These are phyloP conservation scores for Coemansia sp. DNA, from an alignment of 371 early-diverging fungal species.

Conservation along the genomic window DNA sequence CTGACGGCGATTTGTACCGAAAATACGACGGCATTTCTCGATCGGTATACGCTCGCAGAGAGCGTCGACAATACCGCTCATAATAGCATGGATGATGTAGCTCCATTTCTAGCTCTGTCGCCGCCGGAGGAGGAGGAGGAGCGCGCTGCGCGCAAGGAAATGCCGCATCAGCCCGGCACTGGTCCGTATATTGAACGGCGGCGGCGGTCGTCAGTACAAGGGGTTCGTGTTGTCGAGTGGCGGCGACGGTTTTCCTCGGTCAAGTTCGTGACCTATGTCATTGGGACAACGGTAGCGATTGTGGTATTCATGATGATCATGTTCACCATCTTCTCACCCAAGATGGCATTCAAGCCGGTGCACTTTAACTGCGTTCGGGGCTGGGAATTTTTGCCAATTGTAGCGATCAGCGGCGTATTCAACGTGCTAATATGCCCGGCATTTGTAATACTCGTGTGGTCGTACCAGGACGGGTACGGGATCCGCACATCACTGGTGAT, in stretches of 20 bases:
- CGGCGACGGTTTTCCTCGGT: constrained; percentile 9
- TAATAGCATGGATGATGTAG: neutral
- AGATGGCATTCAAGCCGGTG: constrained; percentile 13
- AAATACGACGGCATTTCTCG: neutral
- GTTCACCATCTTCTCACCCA: constrained; percentile 13
- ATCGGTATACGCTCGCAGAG: neutral
- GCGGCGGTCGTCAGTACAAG: neutral
- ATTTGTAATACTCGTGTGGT: constrained; percentile 11
- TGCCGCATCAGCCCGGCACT: neutral
- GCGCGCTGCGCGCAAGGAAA: no score
- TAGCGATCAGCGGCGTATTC: neutral
- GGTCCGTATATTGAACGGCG: neutral
- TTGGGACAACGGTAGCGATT: neutral
- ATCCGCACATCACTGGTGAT: constrained; percentile 19
- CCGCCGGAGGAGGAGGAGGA: neutral
- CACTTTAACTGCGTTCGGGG: constrained; percentile 21
- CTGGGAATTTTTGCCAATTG: constrained; percentile 14
- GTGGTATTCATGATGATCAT: constrained; percentile 4
- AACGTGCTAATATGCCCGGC: constrained; percentile 9
- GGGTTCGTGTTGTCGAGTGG: neutral
- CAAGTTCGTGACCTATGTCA: constrained; percentile 12
- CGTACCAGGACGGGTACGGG: constrained; percentile 23
- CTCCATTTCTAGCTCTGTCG: neutral
- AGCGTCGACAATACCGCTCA: neutral
- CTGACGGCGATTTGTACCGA: neutral